Percentiles rank a stretch among this genome's conserved stretches.
phyloP scores from a whole-genome alignment of 305 asterid genomes.

The Fraxinus greggii region DNA sequence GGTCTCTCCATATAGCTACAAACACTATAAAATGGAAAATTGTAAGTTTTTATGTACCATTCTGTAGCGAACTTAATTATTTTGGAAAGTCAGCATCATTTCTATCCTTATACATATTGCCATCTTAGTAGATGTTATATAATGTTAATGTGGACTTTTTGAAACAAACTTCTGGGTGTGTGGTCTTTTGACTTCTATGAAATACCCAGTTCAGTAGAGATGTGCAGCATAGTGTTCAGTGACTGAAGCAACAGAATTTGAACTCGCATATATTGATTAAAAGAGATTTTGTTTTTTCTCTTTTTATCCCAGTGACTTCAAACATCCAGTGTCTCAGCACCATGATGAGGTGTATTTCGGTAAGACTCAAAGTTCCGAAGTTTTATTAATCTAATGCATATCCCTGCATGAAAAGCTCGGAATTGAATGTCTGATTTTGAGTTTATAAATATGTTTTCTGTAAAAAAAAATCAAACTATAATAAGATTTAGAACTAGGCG shows the following conservation, averaged over 20 bases:
- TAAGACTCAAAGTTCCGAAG: slow-evolving; percentile 26
- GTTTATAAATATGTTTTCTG: background rate
- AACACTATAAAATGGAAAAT: background rate
- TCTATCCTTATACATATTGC: background rate
- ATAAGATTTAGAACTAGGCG: background rate
- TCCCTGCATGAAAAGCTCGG: background rate
- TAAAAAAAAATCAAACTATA: background rate
- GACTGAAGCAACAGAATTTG: background rate
- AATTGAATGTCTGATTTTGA: background rate
- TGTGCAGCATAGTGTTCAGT: background rate
- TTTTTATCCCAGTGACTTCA: slow-evolving; percentile 43
- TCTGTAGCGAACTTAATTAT: background rate
- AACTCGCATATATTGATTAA: background rate
- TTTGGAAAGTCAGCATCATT: background rate
- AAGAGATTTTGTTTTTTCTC: background rate
- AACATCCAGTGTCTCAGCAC: slow-evolving; percentile 41
- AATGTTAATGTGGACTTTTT: background rate
- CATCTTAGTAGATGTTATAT: background rate
- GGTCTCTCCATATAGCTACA: background rate
- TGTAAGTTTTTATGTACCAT: background rate
- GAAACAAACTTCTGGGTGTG: background rate
- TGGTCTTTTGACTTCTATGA: background rate
- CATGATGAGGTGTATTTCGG: slow-evolving; percentile 60
- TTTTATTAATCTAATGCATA: background rate
- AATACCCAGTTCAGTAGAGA: background rate